These are phyloP conservation scores for Leccinum solheimii DNA, from an alignment of 1,284 basidiomycete genomes.

Conservation along the genomic window DNA sequence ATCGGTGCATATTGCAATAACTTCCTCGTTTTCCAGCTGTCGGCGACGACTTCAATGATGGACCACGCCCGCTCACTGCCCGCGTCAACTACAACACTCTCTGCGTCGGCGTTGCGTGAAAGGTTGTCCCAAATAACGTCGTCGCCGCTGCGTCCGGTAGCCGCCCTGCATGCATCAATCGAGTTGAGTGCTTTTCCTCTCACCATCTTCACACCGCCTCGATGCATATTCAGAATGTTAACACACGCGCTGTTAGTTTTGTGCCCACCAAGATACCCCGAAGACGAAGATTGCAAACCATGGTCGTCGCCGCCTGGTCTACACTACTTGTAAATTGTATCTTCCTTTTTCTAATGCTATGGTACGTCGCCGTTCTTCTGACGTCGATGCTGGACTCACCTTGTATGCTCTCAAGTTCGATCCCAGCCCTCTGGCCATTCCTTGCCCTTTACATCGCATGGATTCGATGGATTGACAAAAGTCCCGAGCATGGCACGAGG, in stretches of 20 bases:
- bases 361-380: conserved; percentile 52
- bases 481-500: conserved; percentile 79
- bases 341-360: conserved; percentile 73
- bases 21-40: neutral
- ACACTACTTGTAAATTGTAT: conserved; percentile 72
- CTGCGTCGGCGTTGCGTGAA: conserved; percentile 54
- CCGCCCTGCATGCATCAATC: conserved; percentile 63
- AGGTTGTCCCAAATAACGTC: conserved; percentile 56
- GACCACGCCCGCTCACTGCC: conserved; percentile 20
- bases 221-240: neutral
- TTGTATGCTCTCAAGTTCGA: conserved; percentile 58
- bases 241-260: conserved; percentile 46
- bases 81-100: conserved; percentile 38
- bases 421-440: conserved; percentile 87
- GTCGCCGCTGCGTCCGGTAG: conserved; percentile 57
- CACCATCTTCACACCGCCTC: neutral
- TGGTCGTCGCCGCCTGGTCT: conserved; percentile 87
- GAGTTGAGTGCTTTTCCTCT: conserved; percentile 49
- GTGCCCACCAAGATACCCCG: conserved; percentile 75
- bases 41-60: conserved; percentile 16
- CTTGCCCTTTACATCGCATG: conserved; percentile 83
- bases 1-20: neutral
- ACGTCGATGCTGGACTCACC: conserved; percentile 3
- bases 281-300: conserved; percentile 80
- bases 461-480: conserved; percentile 74